Conservation (phyloP, 192 early-diverging fungal species). For the Coemansia umbellata region DNA sequence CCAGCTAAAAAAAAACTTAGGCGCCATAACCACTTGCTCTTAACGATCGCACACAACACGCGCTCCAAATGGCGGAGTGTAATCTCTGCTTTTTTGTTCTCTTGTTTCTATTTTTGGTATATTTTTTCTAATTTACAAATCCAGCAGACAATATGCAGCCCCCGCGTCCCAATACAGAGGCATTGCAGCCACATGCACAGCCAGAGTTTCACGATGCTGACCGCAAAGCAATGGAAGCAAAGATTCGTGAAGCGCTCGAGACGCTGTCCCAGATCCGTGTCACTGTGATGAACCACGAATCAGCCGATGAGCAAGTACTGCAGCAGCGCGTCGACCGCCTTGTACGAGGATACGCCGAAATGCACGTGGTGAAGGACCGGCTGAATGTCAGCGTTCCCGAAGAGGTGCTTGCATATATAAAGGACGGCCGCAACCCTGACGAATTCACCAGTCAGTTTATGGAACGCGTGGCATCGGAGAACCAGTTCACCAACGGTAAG, state of each 20-base stretch:
- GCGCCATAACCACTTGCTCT: too few relatives aligned
- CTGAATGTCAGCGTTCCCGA: slow-evolving; percentile 39
- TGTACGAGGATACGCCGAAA: slow-evolving; percentile 31
- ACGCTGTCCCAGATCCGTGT: slow-evolving; percentile 44
- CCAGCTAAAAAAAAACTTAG: too few relatives aligned
- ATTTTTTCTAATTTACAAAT: too few relatives aligned
- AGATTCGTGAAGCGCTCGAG: slow-evolving; percentile 38
- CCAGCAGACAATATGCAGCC: slow-evolving; percentile 7
- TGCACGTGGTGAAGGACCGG: slow-evolving; percentile 27
- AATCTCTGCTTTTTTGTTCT: not conserved
- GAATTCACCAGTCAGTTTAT: slow-evolving; percentile 51
- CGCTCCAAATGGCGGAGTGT: too few relatives aligned
- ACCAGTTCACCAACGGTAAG: slow-evolving; percentile 52
- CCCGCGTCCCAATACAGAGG: not conserved
- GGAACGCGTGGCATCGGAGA: slow-evolving; percentile 47
- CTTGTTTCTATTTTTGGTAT: not conserved
- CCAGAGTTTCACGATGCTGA: slow-evolving; percentile 27
- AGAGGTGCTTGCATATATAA: slow-evolving; percentile 34
- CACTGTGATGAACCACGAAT: slow-evolving; percentile 43
- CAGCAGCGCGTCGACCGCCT: slow-evolving; percentile 41
- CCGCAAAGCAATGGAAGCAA: slow-evolving; percentile 27
- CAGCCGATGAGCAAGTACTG: slow-evolving; percentile 32
- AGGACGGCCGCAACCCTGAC: slow-evolving; percentile 44
- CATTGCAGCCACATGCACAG: slow-evolving; percentile 1
- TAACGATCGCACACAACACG: too few relatives aligned